Base-by-base conservation (phyloP, 169 alveolate species). In the Cryptosporidium ubiquitum region DNA sequence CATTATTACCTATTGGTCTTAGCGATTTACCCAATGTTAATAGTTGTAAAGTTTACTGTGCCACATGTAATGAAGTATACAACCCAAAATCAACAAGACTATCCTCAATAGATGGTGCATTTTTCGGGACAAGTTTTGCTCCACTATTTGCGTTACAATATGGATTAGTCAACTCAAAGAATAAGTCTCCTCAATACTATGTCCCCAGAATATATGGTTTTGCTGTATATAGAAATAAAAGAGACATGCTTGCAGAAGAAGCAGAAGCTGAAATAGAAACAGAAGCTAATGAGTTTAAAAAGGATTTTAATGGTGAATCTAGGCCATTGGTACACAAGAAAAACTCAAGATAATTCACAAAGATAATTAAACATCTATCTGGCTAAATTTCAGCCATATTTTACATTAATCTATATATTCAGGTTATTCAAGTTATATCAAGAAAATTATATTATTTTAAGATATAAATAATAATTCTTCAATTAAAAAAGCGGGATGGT, bases 81-180 rank as follows among this genome's bases (percentile, higher is more conserved):
- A 93, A 94, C 57, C 96, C 95, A 58, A 95, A 95, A 84, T 86
- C 91, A 51, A 73, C 93, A 61, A 86, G 95, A 61, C 85, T 94
- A 70, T 79, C 94, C 23, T 84, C 92, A 47, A 86, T 96, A 49
- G 99, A 97, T 91, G 99, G 99, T 26, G 97, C 98, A 18, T 97
- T 85, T 91, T 97, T 94, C 74, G 99, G 99, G 7, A 96, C 98
- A 3, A 93, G 97, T 39, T 94, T 96, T 73, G 97, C 98, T 5
- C 97, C 95, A 35, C 89, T 95, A 35, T 96, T 97, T 85, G 44
- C 74, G 1, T n/a, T 79, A 20, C 89, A 79, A 40, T 79, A 60
- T 14, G 89, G 89, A 16, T 42, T 79, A 18, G 66, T 44, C 12
- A 64, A 14, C 39, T 42, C 89, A 16, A 79, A 64, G 12, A 61